Evolutionary conservation across 108 stramenopile species (phyloP).

Genomic region (Cyclostephanos invisitatus): DNA sequence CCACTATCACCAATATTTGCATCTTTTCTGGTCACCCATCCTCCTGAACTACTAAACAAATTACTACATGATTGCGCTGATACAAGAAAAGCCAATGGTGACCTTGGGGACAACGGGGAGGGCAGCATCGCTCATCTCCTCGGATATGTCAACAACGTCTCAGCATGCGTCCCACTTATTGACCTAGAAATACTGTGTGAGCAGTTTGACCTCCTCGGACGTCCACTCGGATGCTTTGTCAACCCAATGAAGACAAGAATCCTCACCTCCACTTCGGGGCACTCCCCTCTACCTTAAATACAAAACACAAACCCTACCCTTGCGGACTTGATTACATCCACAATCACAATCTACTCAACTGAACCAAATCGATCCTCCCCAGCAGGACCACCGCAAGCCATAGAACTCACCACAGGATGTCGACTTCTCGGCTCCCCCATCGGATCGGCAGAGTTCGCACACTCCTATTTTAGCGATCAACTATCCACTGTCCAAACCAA

Average conservation of each 20-base stretch:
- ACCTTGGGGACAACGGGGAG: background rate
- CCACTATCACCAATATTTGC: slow-evolving; percentile 23
- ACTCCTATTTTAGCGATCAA: no score
- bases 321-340: background rate
- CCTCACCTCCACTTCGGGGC: no score
- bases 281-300: no score
- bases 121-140: background rate
- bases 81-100: no score
- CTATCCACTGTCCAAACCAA: no score
- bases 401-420: no score
- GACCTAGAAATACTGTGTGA: background rate
- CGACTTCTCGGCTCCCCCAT: background rate
- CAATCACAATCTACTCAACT: background rate
- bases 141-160: background rate
- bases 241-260: background rate
- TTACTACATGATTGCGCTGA: no score
- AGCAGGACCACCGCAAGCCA: no score
- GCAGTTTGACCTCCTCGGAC: background rate
- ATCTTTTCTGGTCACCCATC: slow-evolving; percentile 1
- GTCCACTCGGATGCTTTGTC: background rate
- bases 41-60: no score
- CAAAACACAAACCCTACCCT: background rate
- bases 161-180: background rate
- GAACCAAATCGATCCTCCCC: no score
- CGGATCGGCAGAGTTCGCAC: no score